phyloP scores from a whole-genome alignment of 2,329 filamentous ascomycete genomes.

The Neofusicoccum parvum region DNA sequence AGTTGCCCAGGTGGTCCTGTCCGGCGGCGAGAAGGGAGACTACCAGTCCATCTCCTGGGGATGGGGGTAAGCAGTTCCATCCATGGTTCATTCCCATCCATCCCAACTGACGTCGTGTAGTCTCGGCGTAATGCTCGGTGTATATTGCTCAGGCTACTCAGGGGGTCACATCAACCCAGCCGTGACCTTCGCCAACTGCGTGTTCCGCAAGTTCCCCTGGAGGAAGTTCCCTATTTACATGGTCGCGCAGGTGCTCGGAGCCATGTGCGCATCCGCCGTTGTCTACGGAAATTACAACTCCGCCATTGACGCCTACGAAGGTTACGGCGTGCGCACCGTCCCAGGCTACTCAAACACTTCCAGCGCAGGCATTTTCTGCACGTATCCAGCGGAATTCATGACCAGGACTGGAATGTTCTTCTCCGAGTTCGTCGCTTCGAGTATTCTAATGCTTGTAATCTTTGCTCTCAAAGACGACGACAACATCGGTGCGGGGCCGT shows the following conservation, averaged over 20 bases:
- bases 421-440: slow-evolving; percentile 67
- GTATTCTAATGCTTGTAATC: slow-evolving; percentile 69
- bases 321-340: slow-evolving; percentile 38
- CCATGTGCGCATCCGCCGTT: slow-evolving; percentile 52
- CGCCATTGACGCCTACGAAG: slow-evolving; percentile 55
- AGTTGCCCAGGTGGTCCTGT: slow-evolving; percentile 68
- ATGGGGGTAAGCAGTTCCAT: slow-evolving; percentile 29
- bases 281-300: slow-evolving; percentile 49
- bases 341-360: slow-evolving; percentile 50
- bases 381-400: slow-evolving; percentile 66
- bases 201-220: slow-evolving; percentile 63
- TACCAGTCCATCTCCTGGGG: slow-evolving; percentile 34
- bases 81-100: background rate
- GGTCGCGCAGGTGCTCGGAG: slow-evolving; percentile 55
- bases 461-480: slow-evolving; percentile 64
- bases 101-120: background rate
- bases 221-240: slow-evolving; percentile 55
- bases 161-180: slow-evolving; percentile 64
- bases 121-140: slow-evolving; percentile 39
- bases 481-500: slow-evolving; percentile 46
- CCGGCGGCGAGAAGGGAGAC: slow-evolving; percentile 28
- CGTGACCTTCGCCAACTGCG: slow-evolving; percentile 50
- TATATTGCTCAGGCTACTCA: slow-evolving; percentile 62
- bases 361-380: slow-evolving; percentile 69
- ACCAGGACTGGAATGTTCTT: slow-evolving; percentile 69